Base-by-base conservation (phyloP, 1,284 basidiomycete species). In the Ceratobasidium sp. region DNA sequence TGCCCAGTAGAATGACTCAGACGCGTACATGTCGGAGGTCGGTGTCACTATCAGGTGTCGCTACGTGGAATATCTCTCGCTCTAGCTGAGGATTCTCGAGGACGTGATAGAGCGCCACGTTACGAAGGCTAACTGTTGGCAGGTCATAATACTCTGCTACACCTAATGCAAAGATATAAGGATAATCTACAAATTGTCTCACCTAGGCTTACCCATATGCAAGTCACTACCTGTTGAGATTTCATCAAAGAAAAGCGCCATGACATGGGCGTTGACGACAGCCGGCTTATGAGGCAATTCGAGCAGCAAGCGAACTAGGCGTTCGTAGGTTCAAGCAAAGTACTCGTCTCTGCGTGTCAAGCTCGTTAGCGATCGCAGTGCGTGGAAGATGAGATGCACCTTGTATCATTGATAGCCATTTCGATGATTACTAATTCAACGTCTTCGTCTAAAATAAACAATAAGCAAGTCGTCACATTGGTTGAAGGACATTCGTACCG, bases 391-490 rank as follows among this genome's bases (percentile, higher is more conserved):
- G 13, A 55, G 38, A 25, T 31, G 15, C 17, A 57, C 71, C 73
- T 47, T 53, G 69, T 71, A 57, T 73, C 73, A 53, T 73, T 73
- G 45, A 73, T 73, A 10, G 71, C 69, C 38, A 73, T 58, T 53
- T 73, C 73, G 25, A 72, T 65, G 25, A 73, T 57, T 31, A 73
- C 64, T 6, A 73, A 45, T 43, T 73, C 73, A 13, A 72, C 70
- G 17, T 73, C 73, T 43, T 70, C 52, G 29, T 71, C 65, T 43
- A 15, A 50, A 27, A n/a, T n/a, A 27, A 54, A 25, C 34, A 15
- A 34, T 27, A 43, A 17, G 6, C 32, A 38, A 3, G 27, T 7
- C 7, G 2, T 22, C 13, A 31, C 25, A n/a, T 45, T 25, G 40
- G n/a, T n/a, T n/a, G n/a, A n/a, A n/a, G n/a, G n/a, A 38, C 22